Conservation (phyloP, 164 flowering plant species). For the Saururus chinensis region DNA sequence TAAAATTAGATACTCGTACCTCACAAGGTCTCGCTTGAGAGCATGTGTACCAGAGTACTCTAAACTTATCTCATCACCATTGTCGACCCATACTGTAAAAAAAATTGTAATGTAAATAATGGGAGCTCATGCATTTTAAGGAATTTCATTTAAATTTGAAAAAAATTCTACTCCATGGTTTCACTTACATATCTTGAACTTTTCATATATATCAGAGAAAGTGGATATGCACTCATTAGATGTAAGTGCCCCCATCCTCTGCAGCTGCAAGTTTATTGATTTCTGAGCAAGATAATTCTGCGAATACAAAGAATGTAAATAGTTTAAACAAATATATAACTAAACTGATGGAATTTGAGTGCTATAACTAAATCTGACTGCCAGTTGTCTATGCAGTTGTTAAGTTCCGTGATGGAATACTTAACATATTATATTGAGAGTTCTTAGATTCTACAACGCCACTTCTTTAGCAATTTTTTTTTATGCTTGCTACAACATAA, state of each 20-base stretch:
- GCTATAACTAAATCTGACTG: background rate
- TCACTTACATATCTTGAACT: slow-evolving; percentile 57
- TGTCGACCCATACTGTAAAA: slow-evolving; percentile 82
- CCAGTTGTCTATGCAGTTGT: too few relatives aligned
- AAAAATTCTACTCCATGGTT: background rate
- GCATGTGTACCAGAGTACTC: slow-evolving; percentile 94
- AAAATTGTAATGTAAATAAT: too few relatives aligned
- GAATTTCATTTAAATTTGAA: background rate
- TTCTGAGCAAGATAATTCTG: slow-evolving; percentile 75
- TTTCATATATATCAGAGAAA: slow-evolving; percentile 49
- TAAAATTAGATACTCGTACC: slow-evolving; percentile 25
- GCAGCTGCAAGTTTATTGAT: slow-evolving; percentile 55
- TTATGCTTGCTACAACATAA: too few relatives aligned
- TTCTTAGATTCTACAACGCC: background rate
- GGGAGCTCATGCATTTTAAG: background rate
- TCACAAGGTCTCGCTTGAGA: slow-evolving; percentile 76
- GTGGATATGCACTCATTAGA: slow-evolving; percentile 45
- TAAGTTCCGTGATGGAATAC: too few relatives aligned
- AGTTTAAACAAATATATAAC: too few relatives aligned
- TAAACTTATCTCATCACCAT: slow-evolving; percentile 95
- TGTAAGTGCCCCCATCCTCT: slow-evolving; percentile 48
- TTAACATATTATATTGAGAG: too few relatives aligned
- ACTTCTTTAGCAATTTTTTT: too few relatives aligned
- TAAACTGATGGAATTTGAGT: background rate
- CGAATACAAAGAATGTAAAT: background rate